Conservation (phyloP, 2,329 filamentous ascomycete species). For the Fusarium sterilihyphosum region DNA sequence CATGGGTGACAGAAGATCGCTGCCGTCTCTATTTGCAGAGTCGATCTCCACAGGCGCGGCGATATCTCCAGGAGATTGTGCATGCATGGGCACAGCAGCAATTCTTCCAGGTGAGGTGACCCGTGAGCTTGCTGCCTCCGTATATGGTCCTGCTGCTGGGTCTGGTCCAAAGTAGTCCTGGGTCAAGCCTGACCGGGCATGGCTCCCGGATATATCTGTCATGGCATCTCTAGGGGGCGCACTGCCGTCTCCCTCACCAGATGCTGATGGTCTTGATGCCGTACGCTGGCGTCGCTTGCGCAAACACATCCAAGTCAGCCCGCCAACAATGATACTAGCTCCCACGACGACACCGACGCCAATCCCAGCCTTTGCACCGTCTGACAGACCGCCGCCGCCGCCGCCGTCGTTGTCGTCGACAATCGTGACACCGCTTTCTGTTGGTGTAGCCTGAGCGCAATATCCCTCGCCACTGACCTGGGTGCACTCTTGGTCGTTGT, state of each 20-base stretch:
- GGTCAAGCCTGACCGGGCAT: slow-evolving; percentile 46
- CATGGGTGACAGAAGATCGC: slow-evolving; percentile 30
- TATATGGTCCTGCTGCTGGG: slow-evolving; percentile 59
- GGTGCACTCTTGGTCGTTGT: slow-evolving; percentile 55
- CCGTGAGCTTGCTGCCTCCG: slow-evolving; percentile 47
- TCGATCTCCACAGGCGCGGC: slow-evolving; percentile 65
- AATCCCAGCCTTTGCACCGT: slow-evolving; percentile 66
- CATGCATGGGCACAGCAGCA: slow-evolving; percentile 55
- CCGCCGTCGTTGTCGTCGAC: slow-evolving; percentile 41
- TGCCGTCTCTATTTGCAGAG: slow-evolving; percentile 42
- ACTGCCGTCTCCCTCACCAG: slow-evolving; percentile 31
- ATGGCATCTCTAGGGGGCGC: slow-evolving; percentile 40
- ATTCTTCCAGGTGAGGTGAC: slow-evolving; percentile 46
- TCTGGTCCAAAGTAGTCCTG: slow-evolving; percentile 58
- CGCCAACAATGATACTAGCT: slow-evolving; percentile 54
- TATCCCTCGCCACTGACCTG: slow-evolving; percentile 48
- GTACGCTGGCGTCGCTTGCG: slow-evolving; percentile 46
- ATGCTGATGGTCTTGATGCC: slow-evolving; percentile 5
- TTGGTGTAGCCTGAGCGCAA: slow-evolving; percentile 52
- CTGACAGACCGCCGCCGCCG: slow-evolving; percentile 48
- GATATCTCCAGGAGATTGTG: slow-evolving; percentile 61
- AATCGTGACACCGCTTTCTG: slow-evolving; percentile 46
- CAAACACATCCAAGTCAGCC: slow-evolving; percentile 59
- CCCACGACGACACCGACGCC: slow-evolving; percentile 61
- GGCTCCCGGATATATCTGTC: slow-evolving; percentile 48